Conservation (phyloP, 129 eudicot species). For the Pulicaria dysenterica region DNA sequence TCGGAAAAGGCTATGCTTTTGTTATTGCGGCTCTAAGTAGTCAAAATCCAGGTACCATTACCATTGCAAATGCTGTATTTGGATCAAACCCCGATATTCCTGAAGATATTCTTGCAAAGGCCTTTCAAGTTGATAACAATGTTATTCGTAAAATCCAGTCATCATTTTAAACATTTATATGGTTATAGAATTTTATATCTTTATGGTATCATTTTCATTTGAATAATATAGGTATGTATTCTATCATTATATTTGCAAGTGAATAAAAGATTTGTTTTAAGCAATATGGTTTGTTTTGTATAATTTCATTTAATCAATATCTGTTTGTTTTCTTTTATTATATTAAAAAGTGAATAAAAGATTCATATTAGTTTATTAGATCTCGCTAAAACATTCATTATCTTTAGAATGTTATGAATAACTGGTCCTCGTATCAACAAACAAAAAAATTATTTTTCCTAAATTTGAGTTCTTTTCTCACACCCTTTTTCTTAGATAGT, state of each 20-base stretch:
- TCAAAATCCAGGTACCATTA: slow-evolving; percentile 45
- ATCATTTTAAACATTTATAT: background rate
- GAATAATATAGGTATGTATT: background rate
- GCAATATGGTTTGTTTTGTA: too few relatives aligned
- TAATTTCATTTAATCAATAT: too few relatives aligned
- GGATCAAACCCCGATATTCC: slow-evolving; percentile 25
- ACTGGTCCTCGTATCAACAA: too few relatives aligned
- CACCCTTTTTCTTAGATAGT: too few relatives aligned
- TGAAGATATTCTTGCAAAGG: slow-evolving; percentile 26
- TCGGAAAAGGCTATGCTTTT: slow-evolving; percentile 26
- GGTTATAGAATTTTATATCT: background rate
- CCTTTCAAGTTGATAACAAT: slow-evolving; percentile 17
- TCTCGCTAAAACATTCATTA: too few relatives aligned
- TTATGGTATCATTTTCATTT: background rate
- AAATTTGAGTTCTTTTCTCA: too few relatives aligned
- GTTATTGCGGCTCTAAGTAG: slow-evolving; percentile 45
- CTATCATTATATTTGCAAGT: background rate
- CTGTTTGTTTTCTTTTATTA: too few relatives aligned
- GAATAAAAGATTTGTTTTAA: background rate
- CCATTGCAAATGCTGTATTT: slow-evolving; percentile 32
- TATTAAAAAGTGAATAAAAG: too few relatives aligned
- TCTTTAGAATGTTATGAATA: too few relatives aligned
- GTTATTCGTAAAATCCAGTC: slow-evolving; percentile 2
- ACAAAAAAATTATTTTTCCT: too few relatives aligned
- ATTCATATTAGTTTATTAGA: too few relatives aligned